Conservation (phyloP, 495 filamentous ascomycete genomes). For the Hyphodiscus hymeniophilus region DNA sequence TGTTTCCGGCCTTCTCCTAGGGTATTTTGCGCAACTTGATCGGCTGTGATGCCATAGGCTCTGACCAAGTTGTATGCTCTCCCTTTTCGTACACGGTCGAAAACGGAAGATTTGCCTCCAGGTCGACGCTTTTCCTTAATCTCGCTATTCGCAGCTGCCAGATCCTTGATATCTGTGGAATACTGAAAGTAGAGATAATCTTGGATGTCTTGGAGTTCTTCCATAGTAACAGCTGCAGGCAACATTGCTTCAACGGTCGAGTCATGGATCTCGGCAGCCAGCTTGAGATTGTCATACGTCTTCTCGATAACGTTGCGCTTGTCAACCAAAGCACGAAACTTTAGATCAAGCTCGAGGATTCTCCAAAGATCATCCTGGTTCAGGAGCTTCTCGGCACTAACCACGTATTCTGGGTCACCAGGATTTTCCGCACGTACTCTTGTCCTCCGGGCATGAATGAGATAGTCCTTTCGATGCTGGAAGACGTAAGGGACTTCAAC, state of each 20-base stretch:
- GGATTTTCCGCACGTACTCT: constrained; percentile 46
- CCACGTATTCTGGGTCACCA: constrained; percentile 59
- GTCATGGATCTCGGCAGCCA: constrained; percentile 44
- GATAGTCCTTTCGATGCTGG: constrained; percentile 94
- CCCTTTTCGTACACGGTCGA: constrained; percentile 72
- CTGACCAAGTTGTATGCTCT: constrained; percentile 76
- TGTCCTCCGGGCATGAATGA: constrained; percentile 82
- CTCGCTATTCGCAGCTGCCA: constrained; percentile 51
- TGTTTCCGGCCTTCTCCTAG: constrained; percentile 67
- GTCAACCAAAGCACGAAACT: constrained; percentile 82
- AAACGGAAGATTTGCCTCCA: constrained; percentile 63
- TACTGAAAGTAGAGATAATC: constrained; percentile 97
- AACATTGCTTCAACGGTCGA: constrained; percentile 72
- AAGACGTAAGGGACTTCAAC: constrained; percentile 96
- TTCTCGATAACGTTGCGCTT: constrained; percentile 78
- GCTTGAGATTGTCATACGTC: constrained; percentile 64
- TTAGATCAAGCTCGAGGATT: constrained; percentile 87
- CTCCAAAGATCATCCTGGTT: constrained; percentile 92
- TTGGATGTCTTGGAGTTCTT: constrained; percentile 92
- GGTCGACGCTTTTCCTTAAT: constrained; percentile 63
- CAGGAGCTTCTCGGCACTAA: constrained; percentile 78
- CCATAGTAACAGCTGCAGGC: constrained; percentile 65
- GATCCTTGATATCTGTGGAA: constrained; percentile 69
- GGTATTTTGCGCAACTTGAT: constrained; percentile 78
- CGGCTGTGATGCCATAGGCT: constrained; percentile 83